Evolutionary conservation across 495 filamentous ascomycete genomes (phyloP).

Genomic region (Xylaria intraflava): DNA sequence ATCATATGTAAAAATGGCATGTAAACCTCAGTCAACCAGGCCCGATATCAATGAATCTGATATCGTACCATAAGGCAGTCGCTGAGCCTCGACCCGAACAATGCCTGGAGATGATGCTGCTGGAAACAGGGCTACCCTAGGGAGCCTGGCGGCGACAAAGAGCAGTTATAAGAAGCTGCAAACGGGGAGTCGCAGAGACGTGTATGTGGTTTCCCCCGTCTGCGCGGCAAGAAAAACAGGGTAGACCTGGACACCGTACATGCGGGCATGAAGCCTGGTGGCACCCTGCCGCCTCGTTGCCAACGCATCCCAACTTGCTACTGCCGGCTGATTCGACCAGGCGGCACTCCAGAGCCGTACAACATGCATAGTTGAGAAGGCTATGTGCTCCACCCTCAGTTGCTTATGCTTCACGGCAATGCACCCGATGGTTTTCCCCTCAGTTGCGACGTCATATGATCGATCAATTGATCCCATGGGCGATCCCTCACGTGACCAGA

Average conservation of each 20-base stretch:
- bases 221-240: not conserved
- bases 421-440: not conserved
- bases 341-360: conserved; percentile 1
- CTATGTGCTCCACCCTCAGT: not conserved
- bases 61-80: not conserved
- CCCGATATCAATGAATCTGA: not conserved
- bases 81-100: not conserved
- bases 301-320: conserved; percentile 6
- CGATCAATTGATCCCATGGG: not conserved
- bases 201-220: not conserved
- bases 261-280: not conserved
- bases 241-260: not conserved
- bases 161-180: not conserved
- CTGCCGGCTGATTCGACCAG: not conserved
- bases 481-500: not conserved
- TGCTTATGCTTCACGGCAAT: not conserved
- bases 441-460: too few species aligned
- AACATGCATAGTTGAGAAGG: not conserved
- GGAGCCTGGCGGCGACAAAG: not conserved
- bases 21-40: not conserved
- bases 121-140: not conserved
- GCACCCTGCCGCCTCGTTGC: not conserved
- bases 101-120: not conserved
- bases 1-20: not conserved
- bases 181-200: not conserved